Conservation (phyloP, 2,329 filamentous ascomycete genomes). For the Rutstroemia sp. region DNA sequence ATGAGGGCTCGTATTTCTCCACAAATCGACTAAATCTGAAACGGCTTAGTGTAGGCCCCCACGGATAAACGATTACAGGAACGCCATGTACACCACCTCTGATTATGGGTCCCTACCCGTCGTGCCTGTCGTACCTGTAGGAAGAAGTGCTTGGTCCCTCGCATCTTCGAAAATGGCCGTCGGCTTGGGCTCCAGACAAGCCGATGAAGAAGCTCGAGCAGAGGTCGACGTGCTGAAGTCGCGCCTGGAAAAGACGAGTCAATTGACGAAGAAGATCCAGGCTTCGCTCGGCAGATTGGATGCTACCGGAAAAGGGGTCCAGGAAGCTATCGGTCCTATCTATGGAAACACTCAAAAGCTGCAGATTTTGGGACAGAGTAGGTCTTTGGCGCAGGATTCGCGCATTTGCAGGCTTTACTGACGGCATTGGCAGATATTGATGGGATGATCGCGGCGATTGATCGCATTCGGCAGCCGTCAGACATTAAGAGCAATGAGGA, state of each 20-base stretch:
- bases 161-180: constrained; percentile 26
- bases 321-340: constrained; percentile 85
- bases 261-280: constrained; percentile 93
- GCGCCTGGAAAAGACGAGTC: constrained; percentile 81
- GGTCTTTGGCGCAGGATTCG: constrained; percentile 22
- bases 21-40: background rate
- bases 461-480: constrained; percentile 79
- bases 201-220: constrained; percentile 59
- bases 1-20: background rate
- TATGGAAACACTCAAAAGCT: constrained; percentile 87
- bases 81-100: background rate
- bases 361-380: constrained; percentile 78
- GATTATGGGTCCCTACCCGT: background rate
- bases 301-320: constrained; percentile 80
- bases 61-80: background rate
- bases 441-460: constrained; percentile 76
- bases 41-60: background rate
- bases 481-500: constrained; percentile 91
- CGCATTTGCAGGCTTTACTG: constrained; percentile 7
- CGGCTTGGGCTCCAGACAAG: constrained; percentile 24
- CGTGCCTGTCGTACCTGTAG: constrained; percentile 1
- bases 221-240: constrained; percentile 66
- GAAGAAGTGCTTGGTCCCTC: constrained; percentile 19
- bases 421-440: constrained; percentile 61
- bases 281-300: constrained; percentile 78